These are phyloP conservation scores for Homolaphlyctis polyrhiza DNA, from an alignment of 371 early-diverging fungal species.

Conservation along the genomic window DNA sequence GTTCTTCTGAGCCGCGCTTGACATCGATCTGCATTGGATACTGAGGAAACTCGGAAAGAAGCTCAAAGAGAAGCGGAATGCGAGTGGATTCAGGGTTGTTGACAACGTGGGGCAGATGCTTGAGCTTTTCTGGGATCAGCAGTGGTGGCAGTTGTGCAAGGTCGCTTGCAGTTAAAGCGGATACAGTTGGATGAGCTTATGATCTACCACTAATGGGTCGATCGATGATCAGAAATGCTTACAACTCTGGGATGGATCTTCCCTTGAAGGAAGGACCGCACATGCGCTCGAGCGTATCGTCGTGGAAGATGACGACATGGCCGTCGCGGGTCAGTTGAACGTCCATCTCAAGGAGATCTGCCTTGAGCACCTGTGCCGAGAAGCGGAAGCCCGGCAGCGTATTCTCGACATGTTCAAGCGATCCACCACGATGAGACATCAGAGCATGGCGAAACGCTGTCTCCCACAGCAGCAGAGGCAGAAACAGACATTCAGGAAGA, in stretches of 20 bases:
- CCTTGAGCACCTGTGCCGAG: conserved; percentile 29
- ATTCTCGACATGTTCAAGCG: conserved; percentile 39
- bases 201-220: too few relatives aligned
- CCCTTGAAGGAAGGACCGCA: conserved; percentile 21
- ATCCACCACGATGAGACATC: conserved; percentile 45
- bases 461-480: too few relatives aligned
- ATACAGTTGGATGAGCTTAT: not conserved
- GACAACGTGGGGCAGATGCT: conserved; percentile 7
- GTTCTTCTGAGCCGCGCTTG: conserved; percentile 29
- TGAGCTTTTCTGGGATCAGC: conserved; percentile 21
- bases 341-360: conserved; percentile 37
- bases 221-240: not conserved
- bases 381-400: conserved; percentile 38
- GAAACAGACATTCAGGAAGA: too few relatives aligned
- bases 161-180: conserved; percentile 7
- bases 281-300: conserved; percentile 25
- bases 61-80: conserved; percentile 33
- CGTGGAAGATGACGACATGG: conserved; percentile 40
- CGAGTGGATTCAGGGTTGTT: conserved; percentile 23
- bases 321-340: conserved; percentile 37
- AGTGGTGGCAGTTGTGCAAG: conserved; percentile 33
- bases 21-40: conserved; percentile 45
- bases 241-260: conserved; percentile 28
- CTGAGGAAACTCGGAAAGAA: conserved; percentile 32
- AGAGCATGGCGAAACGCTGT: conserved; percentile 14